Percentiles rank a stretch among this genome's conserved stretches.
Evolutionary conservation across 768 basidiomycete genomes (phyloP).

Genomic region (Chalciporus piperatus): DNA sequence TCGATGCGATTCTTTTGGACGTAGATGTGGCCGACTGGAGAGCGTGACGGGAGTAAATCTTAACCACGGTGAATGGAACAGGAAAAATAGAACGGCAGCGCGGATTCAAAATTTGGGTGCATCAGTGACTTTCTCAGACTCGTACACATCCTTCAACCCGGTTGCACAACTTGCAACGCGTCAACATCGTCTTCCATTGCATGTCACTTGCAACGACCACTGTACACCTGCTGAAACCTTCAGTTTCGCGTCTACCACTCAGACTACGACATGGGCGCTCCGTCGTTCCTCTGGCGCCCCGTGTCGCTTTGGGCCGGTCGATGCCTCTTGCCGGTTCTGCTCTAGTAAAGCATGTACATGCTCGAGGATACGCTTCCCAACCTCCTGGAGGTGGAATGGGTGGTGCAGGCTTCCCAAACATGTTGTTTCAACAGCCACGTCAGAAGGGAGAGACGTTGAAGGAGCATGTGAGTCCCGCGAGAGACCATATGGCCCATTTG

Average conservation of each 20-base stretch:
- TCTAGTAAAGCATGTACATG: constrained; percentile 1
- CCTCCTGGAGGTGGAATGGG: constrained; percentile 41
- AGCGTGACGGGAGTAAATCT: too few species aligned
- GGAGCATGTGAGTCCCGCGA: constrained; percentile 58
- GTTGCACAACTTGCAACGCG: too few species aligned
- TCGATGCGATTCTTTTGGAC: too few species aligned
- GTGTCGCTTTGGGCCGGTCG: not conserved
- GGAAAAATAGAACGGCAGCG: too few species aligned
- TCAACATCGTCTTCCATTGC: not conserved
- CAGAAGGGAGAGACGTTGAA: constrained; percentile 85
- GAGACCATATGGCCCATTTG: constrained; percentile 16
- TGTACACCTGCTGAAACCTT: not conserved
- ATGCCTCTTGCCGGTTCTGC: not conserved
- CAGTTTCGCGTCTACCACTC: constrained; percentile 16
- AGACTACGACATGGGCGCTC: constrained; percentile 17
- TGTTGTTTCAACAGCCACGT: constrained; percentile 55
- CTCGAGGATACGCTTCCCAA: constrained; percentile 46
- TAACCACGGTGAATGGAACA: too few species aligned
- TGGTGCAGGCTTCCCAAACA: constrained; percentile 50
- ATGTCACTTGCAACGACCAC: constrained; percentile 11
- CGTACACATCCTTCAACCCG: too few species aligned
- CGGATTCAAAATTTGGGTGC: too few species aligned
- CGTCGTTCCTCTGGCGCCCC: constrained; percentile 8
- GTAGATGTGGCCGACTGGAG: too few species aligned
- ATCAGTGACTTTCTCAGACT: too few species aligned